A percentile compares a stretch with the other conserved stretches of the same genome.
phyloP scores from a whole-genome alignment of 306 rosid genomes.

The Glycine latifolia region DNA sequence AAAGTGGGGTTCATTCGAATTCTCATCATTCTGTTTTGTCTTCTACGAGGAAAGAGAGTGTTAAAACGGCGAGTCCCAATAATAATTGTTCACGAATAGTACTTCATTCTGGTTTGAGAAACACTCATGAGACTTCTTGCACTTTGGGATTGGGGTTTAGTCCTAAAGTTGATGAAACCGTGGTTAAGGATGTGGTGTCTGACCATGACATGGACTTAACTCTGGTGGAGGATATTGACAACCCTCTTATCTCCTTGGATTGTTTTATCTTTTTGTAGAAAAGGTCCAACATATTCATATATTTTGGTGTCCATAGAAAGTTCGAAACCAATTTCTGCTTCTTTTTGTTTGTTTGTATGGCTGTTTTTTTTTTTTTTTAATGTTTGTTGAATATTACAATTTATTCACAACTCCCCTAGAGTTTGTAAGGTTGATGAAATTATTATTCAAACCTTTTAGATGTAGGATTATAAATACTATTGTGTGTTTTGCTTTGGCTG shows the following conservation, averaged over 20 bases:
- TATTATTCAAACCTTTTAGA: not conserved
- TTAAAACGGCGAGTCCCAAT: conserved; percentile 47
- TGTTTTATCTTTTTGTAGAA: conserved; percentile 87
- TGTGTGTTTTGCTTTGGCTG: conserved; percentile 10
- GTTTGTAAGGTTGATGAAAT: conserved; percentile 45
- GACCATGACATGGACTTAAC: conserved; percentile 47
- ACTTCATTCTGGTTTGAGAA: conserved; percentile 54
- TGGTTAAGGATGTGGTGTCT: conserved; percentile 60
- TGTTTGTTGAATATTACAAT: conserved; percentile 27
- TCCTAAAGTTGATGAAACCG: conserved; percentile 68
- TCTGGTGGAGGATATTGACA: conserved; percentile 73
- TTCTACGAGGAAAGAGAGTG: conserved; percentile 31
- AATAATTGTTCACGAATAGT: conserved; percentile 24
- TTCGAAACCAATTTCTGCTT: not conserved
- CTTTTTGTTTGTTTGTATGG: not conserved
- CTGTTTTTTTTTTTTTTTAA: not conserved
- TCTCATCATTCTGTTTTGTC: conserved; percentile 26
- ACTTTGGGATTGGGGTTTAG: conserved; percentile 20
- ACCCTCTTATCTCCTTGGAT: conserved; percentile 86
- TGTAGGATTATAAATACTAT: conserved; percentile 9
- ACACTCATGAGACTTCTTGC: not conserved
- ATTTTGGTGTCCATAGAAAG: conserved; percentile 32
- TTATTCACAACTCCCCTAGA: conserved; percentile 10
- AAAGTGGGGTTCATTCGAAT: conserved; percentile 21
- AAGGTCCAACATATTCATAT: not conserved